These are phyloP conservation scores for Lactarius vividus DNA, from an alignment of 768 basidiomycete species.

Conservation along the genomic window DNA sequence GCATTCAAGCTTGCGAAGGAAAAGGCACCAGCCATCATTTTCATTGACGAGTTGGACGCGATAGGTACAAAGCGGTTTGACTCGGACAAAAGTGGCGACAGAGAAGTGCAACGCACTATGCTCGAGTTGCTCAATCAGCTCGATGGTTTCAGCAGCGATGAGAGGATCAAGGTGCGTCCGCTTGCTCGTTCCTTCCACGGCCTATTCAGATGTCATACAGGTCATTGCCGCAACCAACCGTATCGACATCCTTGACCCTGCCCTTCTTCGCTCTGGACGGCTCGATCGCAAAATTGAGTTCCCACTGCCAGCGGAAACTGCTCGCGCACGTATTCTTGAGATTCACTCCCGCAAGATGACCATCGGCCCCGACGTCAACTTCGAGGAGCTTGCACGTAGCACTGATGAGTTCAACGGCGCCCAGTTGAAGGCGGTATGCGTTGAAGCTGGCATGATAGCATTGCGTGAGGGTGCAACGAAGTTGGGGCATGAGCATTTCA, in stretches of 20 bases:
- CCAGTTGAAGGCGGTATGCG: conserved; percentile 95
- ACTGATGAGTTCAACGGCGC: conserved; percentile 99
- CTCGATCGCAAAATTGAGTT: conserved; percentile 99
- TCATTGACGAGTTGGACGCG: conserved; percentile 98
- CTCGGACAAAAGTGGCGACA: conserved; percentile 97
- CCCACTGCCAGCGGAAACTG: conserved; percentile 92
- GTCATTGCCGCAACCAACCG: conserved; percentile 99
- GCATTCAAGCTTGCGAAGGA: conserved; percentile 98
- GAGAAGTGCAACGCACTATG: conserved; percentile 99
- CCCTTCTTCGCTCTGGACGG: conserved; percentile 96
- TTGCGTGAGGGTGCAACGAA: conserved; percentile 88
- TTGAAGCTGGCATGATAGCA: conserved; percentile 99
- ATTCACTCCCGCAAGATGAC: conserved; percentile 98
- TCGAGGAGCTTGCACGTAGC: conserved; percentile 92
- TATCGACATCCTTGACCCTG: conserved; percentile 97
- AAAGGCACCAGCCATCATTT: conserved; percentile 98
- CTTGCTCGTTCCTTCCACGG: neutral
- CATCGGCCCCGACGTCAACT: conserved; percentile 85
- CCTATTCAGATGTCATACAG: conserved; percentile 40
- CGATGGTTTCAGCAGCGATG: conserved; percentile 96
- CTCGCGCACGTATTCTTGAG: conserved; percentile 93
- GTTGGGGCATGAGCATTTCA: conserved; percentile 92
- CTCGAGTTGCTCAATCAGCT: conserved; percentile 96
- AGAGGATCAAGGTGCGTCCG: conserved; percentile 83
- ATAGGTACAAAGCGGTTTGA: conserved; percentile 99